phyloP scores from a whole-genome alignment of 2,329 filamentous ascomycete genomes.

The Penicillium sp. region DNA sequence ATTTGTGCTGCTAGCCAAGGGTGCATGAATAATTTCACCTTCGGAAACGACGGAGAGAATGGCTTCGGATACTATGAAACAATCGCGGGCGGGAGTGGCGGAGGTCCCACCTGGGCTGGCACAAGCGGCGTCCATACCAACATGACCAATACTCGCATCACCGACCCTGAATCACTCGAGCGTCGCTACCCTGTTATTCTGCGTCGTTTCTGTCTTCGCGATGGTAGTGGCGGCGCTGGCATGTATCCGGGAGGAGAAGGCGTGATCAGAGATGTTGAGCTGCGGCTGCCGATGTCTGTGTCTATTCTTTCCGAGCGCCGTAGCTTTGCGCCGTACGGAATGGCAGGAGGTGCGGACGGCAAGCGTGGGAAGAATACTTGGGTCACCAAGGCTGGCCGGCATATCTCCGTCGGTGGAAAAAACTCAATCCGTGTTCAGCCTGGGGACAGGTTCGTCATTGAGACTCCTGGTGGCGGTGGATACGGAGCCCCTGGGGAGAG shows the following conservation, averaged over 20 bases:
- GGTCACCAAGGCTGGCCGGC: constrained; percentile 49
- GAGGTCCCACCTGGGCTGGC: constrained; percentile 70
- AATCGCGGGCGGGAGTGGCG: constrained; percentile 74
- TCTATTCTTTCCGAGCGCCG: constrained; percentile 72
- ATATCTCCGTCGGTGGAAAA: constrained; percentile 19
- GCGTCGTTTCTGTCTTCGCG: constrained; percentile 65
- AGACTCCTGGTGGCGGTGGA: constrained; percentile 16
- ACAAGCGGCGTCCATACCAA: constrained; percentile 74
- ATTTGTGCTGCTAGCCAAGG: constrained; percentile 74
- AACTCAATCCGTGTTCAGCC: constrained; percentile 17
- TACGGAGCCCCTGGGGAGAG: constrained; percentile 8
- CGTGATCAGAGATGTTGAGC: constrained; percentile 76
- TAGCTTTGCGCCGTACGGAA: constrained; percentile 72
- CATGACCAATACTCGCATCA: constrained; percentile 84
- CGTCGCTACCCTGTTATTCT: constrained; percentile 72
- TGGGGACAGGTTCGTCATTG: constrained; percentile 23
- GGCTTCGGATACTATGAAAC: constrained; percentile 79
- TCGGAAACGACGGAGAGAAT: constrained; percentile 11
- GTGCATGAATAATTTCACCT: constrained; percentile 58
- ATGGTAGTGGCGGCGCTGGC: constrained; percentile 64
- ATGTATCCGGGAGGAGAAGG: constrained; percentile 71
- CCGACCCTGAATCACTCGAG: constrained; percentile 76
- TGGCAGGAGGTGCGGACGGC: constrained; percentile 75
- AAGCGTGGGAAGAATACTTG: constrained; percentile 78
- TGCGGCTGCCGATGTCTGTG: constrained; percentile 72